A percentile compares a stretch with the other conserved stretches of the same genome.
Conservation (phyloP, 805 yeast genomes). For the Kodamaea restingae region DNA sequence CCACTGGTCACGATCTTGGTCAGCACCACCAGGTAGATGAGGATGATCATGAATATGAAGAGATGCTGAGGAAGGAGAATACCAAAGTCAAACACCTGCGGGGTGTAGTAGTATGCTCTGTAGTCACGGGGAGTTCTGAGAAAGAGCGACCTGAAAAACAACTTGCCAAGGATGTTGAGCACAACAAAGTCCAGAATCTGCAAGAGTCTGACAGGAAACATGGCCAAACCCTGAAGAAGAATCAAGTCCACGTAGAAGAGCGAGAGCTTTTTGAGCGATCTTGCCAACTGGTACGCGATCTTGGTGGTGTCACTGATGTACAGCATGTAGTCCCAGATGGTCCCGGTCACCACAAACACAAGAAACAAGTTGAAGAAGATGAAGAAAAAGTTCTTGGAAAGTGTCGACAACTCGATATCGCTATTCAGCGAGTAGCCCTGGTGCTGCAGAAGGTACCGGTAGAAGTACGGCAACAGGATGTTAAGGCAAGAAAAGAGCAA, state of each 20-base stretch:
- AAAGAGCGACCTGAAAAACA: slow-evolving; percentile 34
- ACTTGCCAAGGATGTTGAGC: slow-evolving; percentile 37
- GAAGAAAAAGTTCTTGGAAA: slow-evolving; percentile 56
- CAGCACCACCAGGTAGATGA: slow-evolving; percentile 58
- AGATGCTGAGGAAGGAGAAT: slow-evolving; percentile 60
- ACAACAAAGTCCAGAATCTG: slow-evolving; percentile 53
- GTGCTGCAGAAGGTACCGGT: slow-evolving; percentile 43
- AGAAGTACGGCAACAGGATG: slow-evolving; percentile 51
- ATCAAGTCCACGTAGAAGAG: slow-evolving; percentile 58
- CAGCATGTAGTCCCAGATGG: slow-evolving; percentile 56
- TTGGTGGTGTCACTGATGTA: slow-evolving; percentile 55
- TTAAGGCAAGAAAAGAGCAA: slow-evolving; percentile 54
- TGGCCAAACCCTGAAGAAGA: slow-evolving; percentile 64
- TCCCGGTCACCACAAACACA: slow-evolving; percentile 60
- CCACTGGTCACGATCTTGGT: slow-evolving; percentile 60
- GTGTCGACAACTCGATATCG: slow-evolving; percentile 54
- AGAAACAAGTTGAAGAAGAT: slow-evolving; percentile 58
- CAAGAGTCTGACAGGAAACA: slow-evolving; percentile 55
- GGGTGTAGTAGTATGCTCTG: slow-evolving; percentile 49
- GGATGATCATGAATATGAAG: slow-evolving; percentile 52
- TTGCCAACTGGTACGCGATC: slow-evolving; percentile 53
- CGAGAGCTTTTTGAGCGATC: slow-evolving; percentile 48
- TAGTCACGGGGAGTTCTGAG: slow-evolving; percentile 50
- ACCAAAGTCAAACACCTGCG: slow-evolving; percentile 59
- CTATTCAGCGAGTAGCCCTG: slow-evolving; percentile 57